Evolutionary conservation across 2,329 filamentous ascomycete genomes (phyloP).

Genomic region (Ophiobolus disseminans): DNA sequence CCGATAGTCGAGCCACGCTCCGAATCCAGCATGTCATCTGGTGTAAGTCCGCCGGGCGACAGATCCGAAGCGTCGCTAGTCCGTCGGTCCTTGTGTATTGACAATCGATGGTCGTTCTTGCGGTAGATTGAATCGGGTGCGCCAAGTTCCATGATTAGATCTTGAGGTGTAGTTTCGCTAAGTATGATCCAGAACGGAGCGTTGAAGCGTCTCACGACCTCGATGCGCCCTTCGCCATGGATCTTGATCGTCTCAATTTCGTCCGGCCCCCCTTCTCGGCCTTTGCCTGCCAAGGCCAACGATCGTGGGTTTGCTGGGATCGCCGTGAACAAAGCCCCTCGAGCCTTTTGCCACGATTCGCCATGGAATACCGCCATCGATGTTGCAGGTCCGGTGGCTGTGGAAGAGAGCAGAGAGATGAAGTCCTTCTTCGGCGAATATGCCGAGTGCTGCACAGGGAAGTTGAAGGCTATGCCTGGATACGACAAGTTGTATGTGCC

Average conservation of each 20-base stretch:
- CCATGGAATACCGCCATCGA: conserved; percentile 93
- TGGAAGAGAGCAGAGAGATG: conserved; percentile 82
- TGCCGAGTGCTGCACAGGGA: conserved; percentile 74
- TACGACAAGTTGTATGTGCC: conserved; percentile 93
- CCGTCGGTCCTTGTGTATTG: conserved; percentile 69
- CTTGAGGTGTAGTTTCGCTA: conserved; percentile 89
- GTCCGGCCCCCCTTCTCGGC: conserved; percentile 81
- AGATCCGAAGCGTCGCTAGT: conserved; percentile 46
- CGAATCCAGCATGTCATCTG: conserved; percentile 41
- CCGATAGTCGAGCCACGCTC: conserved; percentile 43
- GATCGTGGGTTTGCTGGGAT: conserved; percentile 76
- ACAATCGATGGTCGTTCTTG: conserved; percentile 87
- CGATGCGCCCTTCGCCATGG: conserved; percentile 77
- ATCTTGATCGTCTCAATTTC: conserved; percentile 84
- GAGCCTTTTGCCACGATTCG: conserved; percentile 85
- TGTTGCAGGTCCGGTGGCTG: conserved; percentile 75
- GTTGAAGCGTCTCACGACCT: conserved; percentile 75
- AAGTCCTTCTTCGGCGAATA: conserved; percentile 83
- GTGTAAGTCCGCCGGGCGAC: conserved; percentile 35
- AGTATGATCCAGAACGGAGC: conserved; percentile 74
- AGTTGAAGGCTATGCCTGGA: conserved; percentile 91
- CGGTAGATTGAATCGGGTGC: conserved; percentile 93
- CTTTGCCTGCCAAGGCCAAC: conserved; percentile 69
- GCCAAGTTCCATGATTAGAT: conserved; percentile 87
- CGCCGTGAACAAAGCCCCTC: conserved; percentile 77